Percentiles rank a stretch among this genome's conserved stretches.
Evolutionary conservation across 2,329 filamentous ascomycete genomes (phyloP).

Genomic region (Cordyceps farinosa): DNA sequence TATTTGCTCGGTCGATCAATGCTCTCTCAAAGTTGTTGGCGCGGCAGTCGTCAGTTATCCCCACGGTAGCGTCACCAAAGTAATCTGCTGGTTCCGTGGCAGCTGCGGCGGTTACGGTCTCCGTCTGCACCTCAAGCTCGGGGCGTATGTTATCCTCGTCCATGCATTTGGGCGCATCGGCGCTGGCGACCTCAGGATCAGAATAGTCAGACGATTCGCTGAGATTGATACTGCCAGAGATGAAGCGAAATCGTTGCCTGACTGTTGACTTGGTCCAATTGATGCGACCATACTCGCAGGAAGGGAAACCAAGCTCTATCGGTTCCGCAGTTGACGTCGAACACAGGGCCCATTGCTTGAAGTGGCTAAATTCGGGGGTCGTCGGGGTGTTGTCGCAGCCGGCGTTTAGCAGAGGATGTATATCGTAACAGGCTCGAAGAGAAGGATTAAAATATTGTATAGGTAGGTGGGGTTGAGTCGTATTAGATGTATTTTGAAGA

Average conservation of each 20-base stretch:
- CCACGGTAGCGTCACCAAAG: conserved; percentile 36
- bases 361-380: conserved; percentile 53
- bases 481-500: conserved; percentile 55
- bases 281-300: conserved; percentile 59
- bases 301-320: conserved; percentile 50
- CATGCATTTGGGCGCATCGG: conserved; percentile 22
- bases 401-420: conserved; percentile 55
- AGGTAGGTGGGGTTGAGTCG: conserved; percentile 50
- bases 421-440: conserved; percentile 53
- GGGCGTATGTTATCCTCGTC: background rate
- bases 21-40: conserved; percentile 8
- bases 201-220: conserved; percentile 31
- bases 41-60: conserved; percentile 22
- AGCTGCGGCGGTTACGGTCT: conserved; percentile 26
- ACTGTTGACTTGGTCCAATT: conserved; percentile 70
- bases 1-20: background rate
- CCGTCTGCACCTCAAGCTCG: background rate
- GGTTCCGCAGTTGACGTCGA: conserved; percentile 50
- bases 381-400: conserved; percentile 42
- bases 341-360: conserved; percentile 66
- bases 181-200: conserved; percentile 30
- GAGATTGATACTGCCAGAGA: conserved; percentile 52
- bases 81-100: conserved; percentile 37
- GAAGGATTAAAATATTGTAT: conserved; percentile 67
- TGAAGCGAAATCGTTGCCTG: conserved; percentile 63